Percentiles rank a stretch among this genome's conserved stretches.
These are phyloP conservation scores for Voacanga thouarsii DNA, from an alignment of 257 asterid species.

Conservation along the genomic window DNA sequence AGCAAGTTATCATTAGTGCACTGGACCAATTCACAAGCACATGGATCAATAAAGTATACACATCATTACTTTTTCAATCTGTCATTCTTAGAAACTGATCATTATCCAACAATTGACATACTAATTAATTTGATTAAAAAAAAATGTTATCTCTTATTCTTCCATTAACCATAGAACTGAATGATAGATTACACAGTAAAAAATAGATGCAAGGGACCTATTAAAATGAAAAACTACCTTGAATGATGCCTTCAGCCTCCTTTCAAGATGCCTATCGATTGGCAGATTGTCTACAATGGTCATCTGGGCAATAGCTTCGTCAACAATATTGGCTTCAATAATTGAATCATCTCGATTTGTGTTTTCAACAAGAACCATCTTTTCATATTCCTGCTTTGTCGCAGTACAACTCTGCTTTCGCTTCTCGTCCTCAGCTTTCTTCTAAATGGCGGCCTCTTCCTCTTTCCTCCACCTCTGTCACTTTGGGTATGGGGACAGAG, in stretches of 20 bases:
- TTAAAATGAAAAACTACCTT: slow-evolving; percentile 40
- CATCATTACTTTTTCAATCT: not conserved
- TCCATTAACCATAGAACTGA: not conserved
- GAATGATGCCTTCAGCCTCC: slow-evolving; percentile 87
- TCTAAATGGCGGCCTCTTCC: slow-evolving; percentile 60
- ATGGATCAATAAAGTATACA: not conserved
- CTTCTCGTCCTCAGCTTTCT: slow-evolving; percentile 70
- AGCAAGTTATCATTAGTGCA: not conserved
- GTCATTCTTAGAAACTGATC: not conserved
- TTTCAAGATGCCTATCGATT: slow-evolving; percentile 86
- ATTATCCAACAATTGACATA: not conserved
- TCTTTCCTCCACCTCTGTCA: slow-evolving; percentile 89
- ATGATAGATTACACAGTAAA: not conserved
- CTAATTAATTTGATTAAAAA: not conserved
- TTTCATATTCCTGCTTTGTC: slow-evolving; percentile 83
- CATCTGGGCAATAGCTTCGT: slow-evolving; percentile 81
- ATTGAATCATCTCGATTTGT: slow-evolving; percentile 74
- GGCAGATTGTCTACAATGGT: slow-evolving; percentile 53
- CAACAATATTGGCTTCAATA: slow-evolving; percentile 78
- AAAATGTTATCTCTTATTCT: not conserved
- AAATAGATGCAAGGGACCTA: not conserved
- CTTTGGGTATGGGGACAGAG: slow-evolving; percentile 73
- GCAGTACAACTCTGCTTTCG: slow-evolving; percentile 60
- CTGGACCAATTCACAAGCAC: not conserved
- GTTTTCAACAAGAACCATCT: slow-evolving; percentile 59